Evolutionary conservation across 352 stramenopile genomes (phyloP), one percentile per base, ranked within the genome.

Genomic region (Pythium coloratum): DNA sequence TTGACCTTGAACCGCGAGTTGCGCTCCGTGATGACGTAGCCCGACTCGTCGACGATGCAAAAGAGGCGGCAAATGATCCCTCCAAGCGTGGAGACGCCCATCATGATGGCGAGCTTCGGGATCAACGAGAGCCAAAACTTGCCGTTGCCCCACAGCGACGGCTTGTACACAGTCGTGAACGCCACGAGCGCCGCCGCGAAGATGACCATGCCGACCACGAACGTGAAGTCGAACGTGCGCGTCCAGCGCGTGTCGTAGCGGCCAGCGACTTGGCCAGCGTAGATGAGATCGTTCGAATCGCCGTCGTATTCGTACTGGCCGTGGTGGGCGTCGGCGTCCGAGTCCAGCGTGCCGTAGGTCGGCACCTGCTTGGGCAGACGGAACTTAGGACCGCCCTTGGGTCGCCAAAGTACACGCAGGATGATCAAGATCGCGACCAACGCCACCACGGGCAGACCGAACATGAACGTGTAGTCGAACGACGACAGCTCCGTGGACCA

Each of bases 21-120:
- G 70, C 86, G 88, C 71, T 92, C 90, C 32, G 87, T 95, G 71
- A 95, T 90, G 55, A 95, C 90, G 75, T 95, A 95, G 10, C 85
- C 87, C 56, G 84, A 83, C 32, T 87, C 79, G 59, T 95, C 85
- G 1, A 95, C 87, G 33, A 84, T 79, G 57, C 87, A 95, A 67
- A 88, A 94, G 61, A 74, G 74, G n/a, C 85, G 83, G 62, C 87
- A 95, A 53, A 95, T 79, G 32, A 94, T 74, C 5, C 87, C 87
- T 12, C 87, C 87, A 18, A 88, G 14, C 2, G 88, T 75, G 18
- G 85, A 91, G 12, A 94, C 83, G 13, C 75, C 73, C 84, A 94
- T 92, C 83, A 96, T 94, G 58, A 89, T 75, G 40, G 84, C 69
- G 38, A 96, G 65, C 71, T 96, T 94, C 42, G 82, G 88, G 40